A percentile compares a stretch with the other conserved stretches of the same genome.
phyloP scores from a whole-genome alignment of 2,329 filamentous ascomycete genomes.

The Penicillium concentricum region DNA sequence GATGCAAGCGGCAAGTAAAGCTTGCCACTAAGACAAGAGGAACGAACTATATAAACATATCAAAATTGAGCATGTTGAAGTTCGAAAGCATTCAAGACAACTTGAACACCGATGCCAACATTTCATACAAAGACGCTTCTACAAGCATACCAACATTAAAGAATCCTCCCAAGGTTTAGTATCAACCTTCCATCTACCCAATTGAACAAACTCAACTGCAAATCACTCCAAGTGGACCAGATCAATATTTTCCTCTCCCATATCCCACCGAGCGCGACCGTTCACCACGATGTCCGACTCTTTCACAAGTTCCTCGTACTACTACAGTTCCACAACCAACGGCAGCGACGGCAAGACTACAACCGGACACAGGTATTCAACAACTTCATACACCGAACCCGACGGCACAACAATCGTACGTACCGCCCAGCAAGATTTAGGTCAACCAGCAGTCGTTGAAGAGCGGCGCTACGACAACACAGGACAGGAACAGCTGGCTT shows the following conservation, averaged over 20 bases:
- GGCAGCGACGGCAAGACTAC: constrained; percentile 24
- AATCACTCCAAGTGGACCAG: constrained; percentile 6
- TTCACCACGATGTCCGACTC: constrained; percentile 25
- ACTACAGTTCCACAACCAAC: constrained; percentile 33
- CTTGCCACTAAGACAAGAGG: constrained; percentile 7
- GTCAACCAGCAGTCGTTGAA: constrained; percentile 33
- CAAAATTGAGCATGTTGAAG: background rate
- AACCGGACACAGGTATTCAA: constrained; percentile 36
- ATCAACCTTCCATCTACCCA: background rate
- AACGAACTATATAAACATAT: constrained; percentile 2
- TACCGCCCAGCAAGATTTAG: constrained; percentile 36
- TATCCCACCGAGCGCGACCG: constrained; percentile 5
- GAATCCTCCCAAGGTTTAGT: background rate
- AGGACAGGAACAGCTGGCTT: constrained; percentile 29
- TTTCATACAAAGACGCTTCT: background rate
- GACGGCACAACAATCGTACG: constrained; percentile 36
- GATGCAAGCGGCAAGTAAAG: constrained; percentile 6
- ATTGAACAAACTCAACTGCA: background rate
- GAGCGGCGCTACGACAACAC: constrained; percentile 35
- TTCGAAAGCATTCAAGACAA: background rate
- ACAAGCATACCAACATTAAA: background rate
- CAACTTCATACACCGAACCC: constrained; percentile 31
- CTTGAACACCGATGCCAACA: background rate
- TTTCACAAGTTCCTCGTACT: constrained; percentile 35
- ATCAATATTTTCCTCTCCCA: constrained; percentile 4